Base-by-base conservation (phyloP, 257 asterid species). In the Rubia yunnanensis region DNA sequence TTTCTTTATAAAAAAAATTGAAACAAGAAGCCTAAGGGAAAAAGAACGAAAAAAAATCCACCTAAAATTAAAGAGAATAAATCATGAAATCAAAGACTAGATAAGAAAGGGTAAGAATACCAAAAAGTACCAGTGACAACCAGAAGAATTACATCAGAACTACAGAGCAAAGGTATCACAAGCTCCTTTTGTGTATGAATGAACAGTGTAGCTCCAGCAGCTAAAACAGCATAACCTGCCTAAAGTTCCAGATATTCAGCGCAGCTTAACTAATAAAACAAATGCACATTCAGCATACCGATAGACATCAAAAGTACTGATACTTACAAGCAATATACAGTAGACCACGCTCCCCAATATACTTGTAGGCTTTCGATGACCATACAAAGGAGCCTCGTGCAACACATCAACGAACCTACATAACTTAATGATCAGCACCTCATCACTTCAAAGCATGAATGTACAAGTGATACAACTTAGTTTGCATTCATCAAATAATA, bases 191-290 rank as follows among this genome's bases (percentile, higher is more conserved):
- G 72, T 44, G 91, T 76, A 32, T 69, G 85, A 75, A 92, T 86
- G 69, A 94, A 80, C 91, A 89, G 82, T 31, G 84, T 70, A 70
- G 88, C 94, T 74, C 96, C 96, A 70, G 79, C 86, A 49, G 92
- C 97, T 71, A 94, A 73, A 84, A 88, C 74, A 67, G 94, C 95
- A 82, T 84, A 94, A 77, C 97, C 99, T 83, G 97, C 91, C 99
- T 94, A 88, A 77, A 88, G 76, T 78, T 65, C 63, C 71, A 72
- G 10, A 72, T 54, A 76, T 78, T 84, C 75, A 81, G 78, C 70
- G 70, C 61, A 30, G 28, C 64, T 68, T 63, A 67, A 64, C 46
- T 34, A 44, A 66, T 55, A 39, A 58, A 70, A 46, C 65, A 26
- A 22, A 24, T n/a, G 32, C 35, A n/a, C 10, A 46, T 17, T 64